Base-by-base conservation (phyloP, 2,329 filamentous ascomycete species). In the Ceratocystis diversiconidia region DNA sequence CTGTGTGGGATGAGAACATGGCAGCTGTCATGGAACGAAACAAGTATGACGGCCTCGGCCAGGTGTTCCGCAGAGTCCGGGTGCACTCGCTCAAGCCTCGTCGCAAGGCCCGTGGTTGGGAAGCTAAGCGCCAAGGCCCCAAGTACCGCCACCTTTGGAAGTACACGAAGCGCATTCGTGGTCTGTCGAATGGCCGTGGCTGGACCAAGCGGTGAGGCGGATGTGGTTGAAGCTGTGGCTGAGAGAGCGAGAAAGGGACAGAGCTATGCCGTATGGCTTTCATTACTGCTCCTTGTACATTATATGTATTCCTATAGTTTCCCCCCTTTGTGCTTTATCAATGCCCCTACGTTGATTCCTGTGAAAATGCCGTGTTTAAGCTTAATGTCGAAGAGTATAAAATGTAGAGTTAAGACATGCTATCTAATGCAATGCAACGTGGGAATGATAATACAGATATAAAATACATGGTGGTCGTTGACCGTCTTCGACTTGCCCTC, bases 1-100 rank as follows among this genome's bases (percentile, higher is more conserved):
- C 85, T 68, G 78, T 88, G 69, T 97, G 92, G 90, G 94, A 99
- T 75, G 89, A 94, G 67, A 84, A 83, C 71, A 99, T 89, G 64
- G 85, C 84, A n/a, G 85, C 79, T 62, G 90, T 99, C 69, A 96
- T 99, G 92, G 79, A 85, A 73, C 83, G 89, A 71, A 83, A 88
- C 70, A 85, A 83, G 68, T 80, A 95, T 68, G 81, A 84, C 32
- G 90, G 90, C 61, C 85, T 85, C 67, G 87, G 95, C 72, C 74
- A 96, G 69, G 90, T 96, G 78, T 89, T 95, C 75, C 89, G 89
- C 78, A 84, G 85, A 73, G 87, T 87, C 77, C 89, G 85, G 72
- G 82, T 92, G 68, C 82, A 88, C 77, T 82, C 82, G 70, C 76
- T 86, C 71, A 86, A 86, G 79, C 77, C 77, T 55, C 81, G 82